Evolutionary conservation across 83 land plant species (phyloP), one percentile per base, ranked within the genome.

Genomic region (Picea abies): DNA sequence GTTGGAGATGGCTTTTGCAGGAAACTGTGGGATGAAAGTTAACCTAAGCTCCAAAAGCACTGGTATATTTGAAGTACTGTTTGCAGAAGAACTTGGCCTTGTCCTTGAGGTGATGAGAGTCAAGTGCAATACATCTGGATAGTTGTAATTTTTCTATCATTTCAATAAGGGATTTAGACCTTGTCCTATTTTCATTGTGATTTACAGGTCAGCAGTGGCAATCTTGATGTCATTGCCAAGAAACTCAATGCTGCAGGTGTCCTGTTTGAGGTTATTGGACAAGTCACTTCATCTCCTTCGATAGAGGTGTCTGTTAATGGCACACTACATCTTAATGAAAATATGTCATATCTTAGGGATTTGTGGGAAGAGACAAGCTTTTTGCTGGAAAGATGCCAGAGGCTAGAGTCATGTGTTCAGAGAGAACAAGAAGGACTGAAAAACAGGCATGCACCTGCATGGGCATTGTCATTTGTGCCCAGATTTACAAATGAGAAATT

Each of bases 1-100:
- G 66, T 84, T 95, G 58, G 99, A 97, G 84, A 97, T 97, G 98
- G 98, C 99, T 76, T 97, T 95, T 92, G 96, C 98, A 65, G 99
- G 99, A 4, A 92, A 97, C 78, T 97, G 92, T 90, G 99, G 99
- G 10, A 70, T 97, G 26, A 68, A 56, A 44, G 92, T 93, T 81
- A 86, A 93, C 80, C 85, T 97, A 86, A 67, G 84, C 11, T 76
- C 91, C 41, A 63, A 80, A 37, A 89, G 80, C 1, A 68, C 83
- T 7, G 78, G 84, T 61, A 80, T 82, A n/a, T 89, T 95, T 44
- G 82, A 92, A 52, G 80, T 88, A 25, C 85, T 97, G 3, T 97
- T 95, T 91, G 91, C 99, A 16, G 99, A 97, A 79, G 99, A 97
- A 83, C 94, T 97, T 23, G 99, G 99, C 60, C 90, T 97, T 61